phyloP scores from a whole-genome alignment of 2,329 filamentous ascomycete species.

The Aspergillus tanneri region DNA sequence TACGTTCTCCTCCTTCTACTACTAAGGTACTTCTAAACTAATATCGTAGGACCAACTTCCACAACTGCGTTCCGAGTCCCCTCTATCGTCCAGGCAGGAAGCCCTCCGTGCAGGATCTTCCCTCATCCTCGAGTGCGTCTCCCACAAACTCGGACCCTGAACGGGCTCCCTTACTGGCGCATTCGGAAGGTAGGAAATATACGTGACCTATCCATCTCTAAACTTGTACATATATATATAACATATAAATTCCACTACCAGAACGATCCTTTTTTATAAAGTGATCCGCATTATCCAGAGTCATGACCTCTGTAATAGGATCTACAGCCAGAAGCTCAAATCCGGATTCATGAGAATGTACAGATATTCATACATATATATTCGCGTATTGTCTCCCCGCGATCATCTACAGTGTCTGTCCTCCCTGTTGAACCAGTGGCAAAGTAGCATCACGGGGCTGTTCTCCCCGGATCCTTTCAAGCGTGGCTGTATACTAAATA shows the following conservation, averaged over 20 bases:
- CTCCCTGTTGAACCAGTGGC: conserved; percentile 23
- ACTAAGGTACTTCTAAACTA: not conserved
- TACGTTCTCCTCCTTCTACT: conserved; percentile 2
- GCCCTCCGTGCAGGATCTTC: not conserved
- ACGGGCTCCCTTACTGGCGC: conserved; percentile 8
- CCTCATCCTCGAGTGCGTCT: not conserved
- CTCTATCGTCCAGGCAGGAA: conserved; percentile 8
- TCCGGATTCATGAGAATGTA: too few species aligned
- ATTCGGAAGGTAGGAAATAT: conserved; percentile 9
- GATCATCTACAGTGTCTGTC: conserved; percentile 18
- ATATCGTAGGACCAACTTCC: conserved; percentile 8
- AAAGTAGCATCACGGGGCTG: conserved; percentile 1
- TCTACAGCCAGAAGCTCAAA: too few species aligned
- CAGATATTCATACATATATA: too few species aligned
- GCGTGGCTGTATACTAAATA: conserved; percentile 31
- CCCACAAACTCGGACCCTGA: conserved; percentile 6
- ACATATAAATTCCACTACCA: too few species aligned
- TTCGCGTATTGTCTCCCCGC: too few species aligned
- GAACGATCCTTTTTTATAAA: too few species aligned
- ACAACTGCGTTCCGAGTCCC: conserved; percentile 14
- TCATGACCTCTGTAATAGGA: too few species aligned
- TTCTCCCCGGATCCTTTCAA: conserved; percentile 23
- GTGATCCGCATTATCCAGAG: too few species aligned
- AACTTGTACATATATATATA: too few species aligned
- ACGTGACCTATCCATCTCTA: too few species aligned